Conservation (phyloP, 805 yeast species). For the Phaffomyces opuntiae region DNA sequence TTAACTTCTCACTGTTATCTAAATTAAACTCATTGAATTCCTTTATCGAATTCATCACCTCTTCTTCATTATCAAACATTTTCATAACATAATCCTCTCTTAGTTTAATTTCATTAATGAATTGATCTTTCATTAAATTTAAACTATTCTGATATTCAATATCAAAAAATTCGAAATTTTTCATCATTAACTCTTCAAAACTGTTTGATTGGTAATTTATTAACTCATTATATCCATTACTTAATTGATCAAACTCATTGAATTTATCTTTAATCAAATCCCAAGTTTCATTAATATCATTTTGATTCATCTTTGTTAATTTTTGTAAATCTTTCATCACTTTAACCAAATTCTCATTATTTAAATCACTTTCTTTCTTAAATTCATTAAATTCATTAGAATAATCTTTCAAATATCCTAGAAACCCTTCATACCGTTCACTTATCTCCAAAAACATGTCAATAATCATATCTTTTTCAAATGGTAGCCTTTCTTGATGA, state of each 20-base stretch:
- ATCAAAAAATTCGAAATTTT: no score
- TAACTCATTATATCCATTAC: slow-evolving; percentile 1
- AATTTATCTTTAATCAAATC: slow-evolving; percentile 9
- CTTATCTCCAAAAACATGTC: slow-evolving; percentile 43
- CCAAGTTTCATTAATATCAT: slow-evolving; percentile 5
- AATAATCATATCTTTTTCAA: slow-evolving; percentile 43
- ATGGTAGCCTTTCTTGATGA: slow-evolving; percentile 43
- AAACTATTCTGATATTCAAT: no score
- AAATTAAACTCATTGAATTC: no score
- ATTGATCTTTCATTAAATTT: no score
- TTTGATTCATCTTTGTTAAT: slow-evolving; percentile 9
- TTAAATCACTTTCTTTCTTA: slow-evolving; percentile 4
- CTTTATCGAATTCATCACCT: no score
- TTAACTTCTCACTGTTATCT: no score
- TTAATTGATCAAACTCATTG: slow-evolving; percentile 9
- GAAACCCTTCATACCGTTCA: slow-evolving; percentile 18
- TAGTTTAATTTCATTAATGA: no score
- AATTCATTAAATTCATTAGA: slow-evolving; percentile 14
- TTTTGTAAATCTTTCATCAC: not conserved
- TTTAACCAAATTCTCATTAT: not conserved
- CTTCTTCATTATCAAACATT: no score
- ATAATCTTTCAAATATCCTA: slow-evolving; percentile 15
- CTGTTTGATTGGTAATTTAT: no score
- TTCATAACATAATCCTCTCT: no score
- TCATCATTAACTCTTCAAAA: no score